These are phyloP conservation scores for Saccharomycopsis sp. DNA, from an alignment of 805 yeast species.

Conservation along the genomic window DNA sequence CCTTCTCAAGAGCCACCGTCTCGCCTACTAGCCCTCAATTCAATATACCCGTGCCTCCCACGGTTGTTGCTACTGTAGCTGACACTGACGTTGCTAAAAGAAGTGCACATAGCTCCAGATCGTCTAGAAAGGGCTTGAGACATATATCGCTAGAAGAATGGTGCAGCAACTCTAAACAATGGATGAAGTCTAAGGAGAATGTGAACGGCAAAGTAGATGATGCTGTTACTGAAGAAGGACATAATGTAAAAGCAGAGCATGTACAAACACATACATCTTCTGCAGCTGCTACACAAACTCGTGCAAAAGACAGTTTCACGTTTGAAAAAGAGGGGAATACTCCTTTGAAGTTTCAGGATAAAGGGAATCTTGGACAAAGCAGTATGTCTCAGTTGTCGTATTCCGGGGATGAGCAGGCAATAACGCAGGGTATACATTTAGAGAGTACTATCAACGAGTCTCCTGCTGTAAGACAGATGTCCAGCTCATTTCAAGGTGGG, in stretches of 20 bases:
- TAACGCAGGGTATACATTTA: too few relatives aligned
- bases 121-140: slow-evolving; percentile 2
- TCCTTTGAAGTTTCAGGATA: slow-evolving; percentile 2
- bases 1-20: slow-evolving; percentile 7
- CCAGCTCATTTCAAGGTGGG: too few relatives aligned
- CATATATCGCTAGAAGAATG: slow-evolving; percentile 14
- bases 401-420: too few relatives aligned
- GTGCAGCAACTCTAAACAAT: slow-evolving; percentile 6
- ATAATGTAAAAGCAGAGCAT: not conserved
- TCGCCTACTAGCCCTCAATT: not conserved
- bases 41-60: not conserved
- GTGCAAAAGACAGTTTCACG: slow-evolving; percentile 7
- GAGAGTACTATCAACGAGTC: too few relatives aligned
- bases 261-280: too few relatives aligned
- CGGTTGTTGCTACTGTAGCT: not conserved
- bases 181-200: slow-evolving; percentile 7
- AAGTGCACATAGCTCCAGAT: not conserved
- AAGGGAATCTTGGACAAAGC: too few relatives aligned
- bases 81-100: not conserved
- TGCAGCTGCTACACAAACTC: not conserved
- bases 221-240: not conserved
- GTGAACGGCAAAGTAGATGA: not conserved
- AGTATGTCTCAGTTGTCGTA: too few relatives aligned
- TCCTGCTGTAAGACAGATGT: not conserved
- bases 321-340: slow-evolving; percentile 5